Evolutionary conservation across 305 asterid species (phyloP), one percentile per base, ranked within the genome.

Genomic region (Euphrasia arctica): DNA sequence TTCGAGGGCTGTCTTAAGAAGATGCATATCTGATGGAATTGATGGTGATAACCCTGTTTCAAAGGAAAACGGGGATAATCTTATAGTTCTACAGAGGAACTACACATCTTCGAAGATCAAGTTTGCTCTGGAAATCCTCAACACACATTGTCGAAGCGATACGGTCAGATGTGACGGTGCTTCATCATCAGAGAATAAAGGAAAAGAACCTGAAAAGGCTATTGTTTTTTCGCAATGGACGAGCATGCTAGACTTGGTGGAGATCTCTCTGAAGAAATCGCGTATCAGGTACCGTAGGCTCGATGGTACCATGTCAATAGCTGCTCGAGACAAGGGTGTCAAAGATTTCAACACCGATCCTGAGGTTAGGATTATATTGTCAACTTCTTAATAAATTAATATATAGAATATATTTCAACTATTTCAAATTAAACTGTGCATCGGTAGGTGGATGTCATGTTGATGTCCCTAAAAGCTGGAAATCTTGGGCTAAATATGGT

Each of bases 401-500:
- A 25, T 25, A 25, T 25, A 1, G 27, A 25, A 25, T 25, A 8
- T 39, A 8, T 49, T 25, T 39, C 18, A 60, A 31, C 45, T 39
- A 10, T 39, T 39, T 2, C 45, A 39, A 8, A 8, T 39, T 39
- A 39, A 39, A 1, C 2, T 39, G 45, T 39, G 12, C 6, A 39
- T 65, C 69, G 79, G 78, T 81, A 94, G 99, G 99, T 94, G 66
- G 91, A 88, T 54, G 99, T 94, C 65, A 91, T 94, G 96, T 68
- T 94, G 75, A 91, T 94, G 98, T 94, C 99, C 50, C 85, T 94
- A 59, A 91, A 94, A 83, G 99, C 99, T 70, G 99, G 99, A 67
- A 94, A 91, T 77, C 89, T 94, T 52, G 99, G 99, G 28, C 90
- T 94, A 74, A 94, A 94, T 74, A 91, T 91, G 98, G 99, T 94